Evolutionary conservation across 257 asterid species (phyloP), one percentile per base, ranked within the genome.

Genomic region (Solanum clarkiae): DNA sequence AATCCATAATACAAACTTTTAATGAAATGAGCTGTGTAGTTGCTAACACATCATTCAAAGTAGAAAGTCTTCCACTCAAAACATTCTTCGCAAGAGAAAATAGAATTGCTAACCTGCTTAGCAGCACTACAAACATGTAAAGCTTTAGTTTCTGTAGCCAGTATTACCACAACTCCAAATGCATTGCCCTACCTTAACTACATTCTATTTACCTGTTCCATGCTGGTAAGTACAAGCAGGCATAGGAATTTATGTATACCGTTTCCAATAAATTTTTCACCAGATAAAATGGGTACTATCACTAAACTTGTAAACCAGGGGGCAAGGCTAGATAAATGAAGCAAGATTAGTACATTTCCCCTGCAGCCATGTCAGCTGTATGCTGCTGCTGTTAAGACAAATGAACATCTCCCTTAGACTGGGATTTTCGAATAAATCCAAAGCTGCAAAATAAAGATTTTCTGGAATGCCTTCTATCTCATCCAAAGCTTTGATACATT

Each of bases 401-500:
- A 94, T 88, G 80, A 96, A 96, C 82, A 69, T 91, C 93, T 94
- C 98, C 88, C 99, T 88, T 45, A 89, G 86, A 85, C 70, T 87
- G 55, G 94, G 94, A 84, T 92, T 92, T 90, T 92, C 95, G 14
- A 96, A 94, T 70, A 96, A 90, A 87, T 96, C 98, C 91, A 94
- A 77, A 29, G 97, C 96, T 49, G 96, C 91, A 86, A 89, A 94
- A 51, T 93, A 96, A 42, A 94, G 90, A 86, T 81, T 40, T 83
- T 96, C 98, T 32, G 90, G 90, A 56, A 94, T 51, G 51, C 96
- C 96, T 88, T 93, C 91, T 7, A 96, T 93, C 88, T 89, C 96
- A 87, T 94, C 99, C 95, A 96, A 87, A 9, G 92, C 93, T 88
- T 90, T 90, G 84, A 94, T 91, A 92, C 99, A 96, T 85, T 89